Conservation (phyloP, 192 early-diverging fungal species). For the Coemansia aciculifera region DNA sequence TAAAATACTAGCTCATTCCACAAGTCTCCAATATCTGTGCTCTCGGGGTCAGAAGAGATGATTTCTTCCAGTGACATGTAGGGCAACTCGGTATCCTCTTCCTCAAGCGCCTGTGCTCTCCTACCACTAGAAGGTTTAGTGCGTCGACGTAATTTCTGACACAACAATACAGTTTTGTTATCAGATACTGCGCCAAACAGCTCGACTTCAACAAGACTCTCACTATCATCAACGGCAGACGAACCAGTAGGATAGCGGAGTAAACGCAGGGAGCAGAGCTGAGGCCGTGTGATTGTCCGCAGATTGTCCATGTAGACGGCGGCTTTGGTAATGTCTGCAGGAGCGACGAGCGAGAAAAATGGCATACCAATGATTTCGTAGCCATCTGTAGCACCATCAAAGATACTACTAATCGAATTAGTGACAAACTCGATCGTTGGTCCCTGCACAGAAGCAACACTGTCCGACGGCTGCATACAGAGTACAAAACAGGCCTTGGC, state of each 20-base stretch:
- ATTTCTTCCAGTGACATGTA: slow-evolving; percentile 47
- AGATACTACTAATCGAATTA: slow-evolving; percentile 38
- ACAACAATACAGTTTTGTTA: slow-evolving; percentile 35
- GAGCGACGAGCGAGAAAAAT: slow-evolving; percentile 37
- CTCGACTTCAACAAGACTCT: slow-evolving; percentile 23
- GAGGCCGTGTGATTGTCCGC: slow-evolving; percentile 14
- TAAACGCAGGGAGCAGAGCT: slow-evolving; percentile 31
- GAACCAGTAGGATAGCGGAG: slow-evolving; percentile 8
- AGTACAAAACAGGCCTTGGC: slow-evolving; percentile 47
- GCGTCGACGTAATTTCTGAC: slow-evolving; percentile 23
- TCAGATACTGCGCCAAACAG: slow-evolving; percentile 44
- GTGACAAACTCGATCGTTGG: slow-evolving; percentile 44
- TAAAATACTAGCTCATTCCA: slow-evolving; percentile 37
- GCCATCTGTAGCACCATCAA: slow-evolving; percentile 33
- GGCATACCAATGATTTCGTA: slow-evolving; percentile 36
- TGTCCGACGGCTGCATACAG: background rate
- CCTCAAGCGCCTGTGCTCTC: background rate
- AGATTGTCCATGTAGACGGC: slow-evolving; percentile 36
- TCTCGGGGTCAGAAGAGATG: slow-evolving; percentile 37
- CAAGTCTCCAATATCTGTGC: slow-evolving; percentile 26
- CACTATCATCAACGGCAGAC: background rate
- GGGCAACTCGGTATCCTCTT: background rate
- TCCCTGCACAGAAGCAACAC: slow-evolving; percentile 8
- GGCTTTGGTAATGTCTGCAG: slow-evolving; percentile 29
- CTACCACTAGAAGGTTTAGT: background rate